Evolutionary conservation across 1,284 basidiomycete genomes (phyloP), one percentile per base, ranked within the genome.

Genomic region (Dichomitus squalens): DNA sequence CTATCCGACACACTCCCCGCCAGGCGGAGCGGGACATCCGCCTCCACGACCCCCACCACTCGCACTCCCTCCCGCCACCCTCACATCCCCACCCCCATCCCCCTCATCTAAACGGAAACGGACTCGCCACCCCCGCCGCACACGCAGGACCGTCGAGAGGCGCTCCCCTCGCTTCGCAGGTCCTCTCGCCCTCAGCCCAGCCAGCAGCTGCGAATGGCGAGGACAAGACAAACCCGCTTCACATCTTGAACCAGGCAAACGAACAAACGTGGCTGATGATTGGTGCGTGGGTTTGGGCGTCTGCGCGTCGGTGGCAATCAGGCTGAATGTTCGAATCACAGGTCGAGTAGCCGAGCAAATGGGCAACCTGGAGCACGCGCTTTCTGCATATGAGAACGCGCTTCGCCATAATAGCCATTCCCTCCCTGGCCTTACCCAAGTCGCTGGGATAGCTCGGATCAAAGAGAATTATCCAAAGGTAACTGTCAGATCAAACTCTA

Each of bases 191-290:
- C 39, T 76, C 79, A 18, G 75, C 77, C 18, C 68, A 81, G 38
- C 73, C 76, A 38, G 69, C 67, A 49, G 64, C 75, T 52, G 70
- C 80, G 43, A 79, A 82, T 53, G 74, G 73, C 65, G 76, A 76
- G 41, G 73, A 70, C 59, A 70, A 55, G 64, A 77, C 49, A 72
- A 79, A 58, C 76, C 72, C 86, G 51, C 84, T 90, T 57, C 83
- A 87, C 74, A 91, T 92, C 67, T 81, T 96, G 49, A 86, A 87
- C 23, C 79, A 81, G 36, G 92, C 93, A 53, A 95, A 96, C 71
- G 94, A 96, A 71, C 89, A 93, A 73, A 96, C 93, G 39, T 96
- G 93, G 93, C 83, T 95, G 63, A 78, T 95, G 66, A 95, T 96
- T 73, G 93, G 93, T 93, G 23, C 52, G 58, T 84, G 69, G 53